These are phyloP conservation scores for Fraxinus americana DNA, from an alignment of 257 asterid species.

Conservation along the genomic window DNA sequence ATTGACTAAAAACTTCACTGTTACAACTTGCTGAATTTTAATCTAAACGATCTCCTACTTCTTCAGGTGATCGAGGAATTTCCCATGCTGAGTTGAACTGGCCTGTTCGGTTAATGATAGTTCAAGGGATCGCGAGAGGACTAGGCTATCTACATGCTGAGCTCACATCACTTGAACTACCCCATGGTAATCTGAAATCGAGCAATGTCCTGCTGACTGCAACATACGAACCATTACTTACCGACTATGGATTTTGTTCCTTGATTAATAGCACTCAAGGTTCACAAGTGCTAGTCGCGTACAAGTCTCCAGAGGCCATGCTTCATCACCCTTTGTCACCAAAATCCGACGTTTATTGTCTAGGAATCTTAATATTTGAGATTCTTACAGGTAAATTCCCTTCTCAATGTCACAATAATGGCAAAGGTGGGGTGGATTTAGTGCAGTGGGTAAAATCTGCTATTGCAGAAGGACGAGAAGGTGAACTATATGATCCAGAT, in stretches of 20 bases:
- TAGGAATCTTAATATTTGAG: conserved; percentile 79
- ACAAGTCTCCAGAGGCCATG: conserved; percentile 69
- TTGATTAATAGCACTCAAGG: conserved; percentile 47
- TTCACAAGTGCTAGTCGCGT: conserved; percentile 54
- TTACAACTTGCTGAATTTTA: not conserved
- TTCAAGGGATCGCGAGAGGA: conserved; percentile 71
- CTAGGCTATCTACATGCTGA: conserved; percentile 55
- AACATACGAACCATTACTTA: conserved; percentile 58
- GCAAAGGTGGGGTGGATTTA: conserved; percentile 64
- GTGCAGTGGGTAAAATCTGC: conserved; percentile 65
- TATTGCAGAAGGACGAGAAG: conserved; percentile 50
- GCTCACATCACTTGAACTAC: conserved; percentile 50
- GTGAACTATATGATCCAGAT: conserved; percentile 54
- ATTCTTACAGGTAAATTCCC: conserved; percentile 72
- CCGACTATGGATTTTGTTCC: conserved; percentile 58
- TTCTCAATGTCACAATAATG: conserved; percentile 42
- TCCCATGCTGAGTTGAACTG: conserved; percentile 57
- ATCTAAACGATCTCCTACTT: not conserved
- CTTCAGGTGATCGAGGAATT: conserved; percentile 57
- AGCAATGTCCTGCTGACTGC: conserved; percentile 64
- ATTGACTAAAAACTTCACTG: not conserved
- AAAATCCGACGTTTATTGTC: conserved; percentile 65
- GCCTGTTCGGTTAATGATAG: conserved; percentile 58
- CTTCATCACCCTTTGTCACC: conserved; percentile 48
- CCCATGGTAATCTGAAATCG: conserved; percentile 85